Evolutionary conservation across 192 early-diverging fungal genomes (phyloP).

Genomic region (Chytriomyces sp.): DNA sequence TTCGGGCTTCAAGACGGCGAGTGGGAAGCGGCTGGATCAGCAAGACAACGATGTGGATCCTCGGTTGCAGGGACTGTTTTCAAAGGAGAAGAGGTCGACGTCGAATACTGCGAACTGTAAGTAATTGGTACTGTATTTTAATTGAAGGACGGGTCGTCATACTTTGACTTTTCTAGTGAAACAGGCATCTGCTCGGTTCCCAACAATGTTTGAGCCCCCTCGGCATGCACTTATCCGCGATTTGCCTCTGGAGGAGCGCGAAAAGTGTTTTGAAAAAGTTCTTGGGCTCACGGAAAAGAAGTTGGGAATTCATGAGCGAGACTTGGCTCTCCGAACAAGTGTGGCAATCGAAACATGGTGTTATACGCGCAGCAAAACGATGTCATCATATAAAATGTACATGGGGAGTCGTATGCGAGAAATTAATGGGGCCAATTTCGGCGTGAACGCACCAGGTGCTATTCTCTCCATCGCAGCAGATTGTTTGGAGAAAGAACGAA

Average conservation of each 20-base stretch:
- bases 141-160: background rate
- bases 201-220: background rate
- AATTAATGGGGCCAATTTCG: slow-evolving; percentile 2
- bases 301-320: background rate
- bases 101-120: slow-evolving; percentile 9
- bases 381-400: slow-evolving; percentile 17
- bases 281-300: background rate
- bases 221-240: slow-evolving; percentile 18
- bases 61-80: background rate
- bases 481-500: background rate
- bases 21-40: slow-evolving; percentile 15
- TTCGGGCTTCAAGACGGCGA: slow-evolving; percentile 28
- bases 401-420: slow-evolving; percentile 23
- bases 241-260: slow-evolving; percentile 15
- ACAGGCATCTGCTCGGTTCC: slow-evolving; percentile 21
- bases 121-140: background rate
- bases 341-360: slow-evolving; percentile 23
- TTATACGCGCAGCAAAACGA: slow-evolving; percentile 1
- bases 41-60: background rate
- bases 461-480: slow-evolving; percentile 1
- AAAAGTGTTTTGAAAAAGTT: slow-evolving; percentile 24
- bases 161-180: slow-evolving; percentile 1
- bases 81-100: background rate
- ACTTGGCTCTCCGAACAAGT: slow-evolving; percentile 8
- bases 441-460: background rate